Evolutionary conservation across 148 eudicot species (phyloP).

Genomic region (Chenopodium suecicum): DNA sequence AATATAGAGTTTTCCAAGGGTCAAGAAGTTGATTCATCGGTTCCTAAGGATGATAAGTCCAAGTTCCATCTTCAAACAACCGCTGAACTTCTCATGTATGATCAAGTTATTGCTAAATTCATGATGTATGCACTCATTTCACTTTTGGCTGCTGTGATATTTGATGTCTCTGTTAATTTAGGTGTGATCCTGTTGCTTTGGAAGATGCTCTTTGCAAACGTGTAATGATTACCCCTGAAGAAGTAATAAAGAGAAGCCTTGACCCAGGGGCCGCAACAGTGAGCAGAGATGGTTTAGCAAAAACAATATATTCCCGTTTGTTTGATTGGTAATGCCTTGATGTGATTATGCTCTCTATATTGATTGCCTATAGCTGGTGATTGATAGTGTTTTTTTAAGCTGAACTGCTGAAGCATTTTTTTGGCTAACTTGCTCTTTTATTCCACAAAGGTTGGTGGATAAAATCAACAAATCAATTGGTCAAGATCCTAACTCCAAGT

Average conservation of each 20-base stretch:
- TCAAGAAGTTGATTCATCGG: conserved; percentile 77
- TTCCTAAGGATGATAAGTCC: conserved; percentile 67
- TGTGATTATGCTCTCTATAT: not conserved
- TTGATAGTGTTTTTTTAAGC: conserved; percentile 5
- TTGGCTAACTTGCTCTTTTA: conserved; percentile 16
- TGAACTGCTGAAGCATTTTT: not conserved
- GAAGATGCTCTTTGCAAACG: conserved; percentile 86
- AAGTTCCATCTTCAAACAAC: conserved; percentile 74
- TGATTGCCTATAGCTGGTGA: conserved; percentile 7
- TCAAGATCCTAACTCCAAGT: conserved; percentile 85
- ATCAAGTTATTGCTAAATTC: conserved; percentile 8
- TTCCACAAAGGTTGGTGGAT: conserved; percentile 77
- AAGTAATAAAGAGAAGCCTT: conserved; percentile 83
- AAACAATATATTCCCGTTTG: conserved; percentile 75
- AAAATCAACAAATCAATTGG: conserved; percentile 90
- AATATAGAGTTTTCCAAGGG: conserved; percentile 74
- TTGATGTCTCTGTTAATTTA: conserved; percentile 26
- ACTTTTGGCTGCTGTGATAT: conserved; percentile 6
- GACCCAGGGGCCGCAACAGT: conserved; percentile 69
- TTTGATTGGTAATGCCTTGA: conserved; percentile 68
- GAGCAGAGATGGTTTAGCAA: conserved; percentile 94
- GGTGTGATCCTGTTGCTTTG: conserved; percentile 71
- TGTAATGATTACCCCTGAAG: conserved; percentile 93
- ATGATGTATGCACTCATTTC: conserved; percentile 7
- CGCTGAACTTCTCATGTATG: conserved; percentile 80